Evolutionary conservation across 441 rosid genomes (phyloP).

Genomic region (Euphorbia schlechtendalii): DNA sequence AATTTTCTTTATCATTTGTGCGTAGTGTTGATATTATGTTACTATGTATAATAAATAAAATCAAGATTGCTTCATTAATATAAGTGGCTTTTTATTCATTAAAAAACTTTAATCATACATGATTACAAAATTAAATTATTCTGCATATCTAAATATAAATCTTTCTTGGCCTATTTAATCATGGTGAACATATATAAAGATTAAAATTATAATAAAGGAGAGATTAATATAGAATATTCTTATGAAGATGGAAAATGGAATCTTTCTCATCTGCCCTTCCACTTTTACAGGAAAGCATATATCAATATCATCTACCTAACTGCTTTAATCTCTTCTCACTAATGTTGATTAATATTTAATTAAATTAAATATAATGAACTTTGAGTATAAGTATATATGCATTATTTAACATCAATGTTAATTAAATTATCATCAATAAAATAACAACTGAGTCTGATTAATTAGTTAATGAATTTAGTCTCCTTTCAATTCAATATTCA

Average conservation of each 20-base stretch:
- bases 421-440: too few species aligned
- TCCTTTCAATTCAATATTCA: neutral
- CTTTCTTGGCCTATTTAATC: neutral
- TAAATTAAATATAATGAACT: too few species aligned
- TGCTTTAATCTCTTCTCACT: neutral
- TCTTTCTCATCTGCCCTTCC: conserved; percentile 1
- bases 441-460: too few species aligned
- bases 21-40: too few species aligned
- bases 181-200: neutral
- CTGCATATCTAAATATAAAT: neutral
- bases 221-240: neutral
- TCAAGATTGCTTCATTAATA: too few species aligned
- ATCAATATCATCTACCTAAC: neutral
- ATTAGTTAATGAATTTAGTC: too few species aligned
- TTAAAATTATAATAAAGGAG: neutral
- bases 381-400: too few species aligned
- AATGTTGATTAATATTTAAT: too few species aligned
- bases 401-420: too few species aligned
- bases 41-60: too few species aligned
- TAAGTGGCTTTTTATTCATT: too few species aligned
- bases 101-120: neutral
- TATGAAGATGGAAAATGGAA: conserved; percentile 2
- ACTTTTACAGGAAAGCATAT: neutral
- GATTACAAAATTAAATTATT: neutral
- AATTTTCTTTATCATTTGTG: too few species aligned